Evolutionary conservation across 495 filamentous ascomycete genomes (phyloP), one percentile per base, ranked within the genome.

Genomic region (Parathielavia appendiculata): DNA sequence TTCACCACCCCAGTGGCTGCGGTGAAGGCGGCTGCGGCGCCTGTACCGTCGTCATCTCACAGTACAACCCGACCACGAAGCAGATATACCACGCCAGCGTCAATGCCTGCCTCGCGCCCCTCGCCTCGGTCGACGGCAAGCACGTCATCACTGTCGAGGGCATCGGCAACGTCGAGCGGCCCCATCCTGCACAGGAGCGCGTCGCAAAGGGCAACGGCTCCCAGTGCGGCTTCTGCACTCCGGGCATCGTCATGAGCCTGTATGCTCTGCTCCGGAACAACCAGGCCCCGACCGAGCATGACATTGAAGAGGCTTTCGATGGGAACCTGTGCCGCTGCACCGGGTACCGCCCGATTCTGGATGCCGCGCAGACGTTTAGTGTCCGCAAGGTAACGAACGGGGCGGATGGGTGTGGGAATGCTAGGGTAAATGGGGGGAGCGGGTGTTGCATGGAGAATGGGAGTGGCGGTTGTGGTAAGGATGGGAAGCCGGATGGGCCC

Each of bases 61-160:
- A 96, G 71, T 85, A 87, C 63, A 97, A 96, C 70, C 89, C 89
- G 16, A 97, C 92, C 9, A 95, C 90, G 45, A 88, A 86, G 67
- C 81, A 86, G 65, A 85, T 97, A 57, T 95, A 96, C 66, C 91
- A 97, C 71, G 90, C 91, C 52, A 89, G 86, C 20, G 88, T 96
- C 53, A 97, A 97, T 68, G 93, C 93, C 43, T 98, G 93, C 69
- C 80, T 98, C 35, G 92, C 92, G 14, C 93, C 93, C 1, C 77
- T 98, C 51, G 86, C 91, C 34, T 92, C 90, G 59, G 82, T 98
- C 14, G 93, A 97, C 73, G 93, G 93, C 23, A 98, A 98, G 72
- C 93, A 98, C 80, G 92, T 98, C 60, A 92, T 98, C 64, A 98
- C 93, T 9, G 85, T 98, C 13, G 93, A 98, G 72, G 93, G 93